Percentiles rank a stretch among this genome's conserved stretches.
Conservation (phyloP, 202 grass and related monocot species). For the Zoysia matrella region DNA sequence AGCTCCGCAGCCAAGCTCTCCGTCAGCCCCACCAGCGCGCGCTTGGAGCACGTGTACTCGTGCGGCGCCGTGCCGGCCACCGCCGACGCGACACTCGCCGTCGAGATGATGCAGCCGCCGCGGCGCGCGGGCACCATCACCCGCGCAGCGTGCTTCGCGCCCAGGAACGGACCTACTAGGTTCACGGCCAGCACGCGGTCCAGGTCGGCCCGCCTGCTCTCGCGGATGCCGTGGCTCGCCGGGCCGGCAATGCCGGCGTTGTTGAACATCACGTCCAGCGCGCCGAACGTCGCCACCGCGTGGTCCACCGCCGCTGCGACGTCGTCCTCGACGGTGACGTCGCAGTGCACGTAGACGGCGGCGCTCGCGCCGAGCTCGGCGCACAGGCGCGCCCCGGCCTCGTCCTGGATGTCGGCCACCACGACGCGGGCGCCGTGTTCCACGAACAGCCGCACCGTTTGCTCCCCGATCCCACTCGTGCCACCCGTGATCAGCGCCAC, state of each 20-base stretch:
- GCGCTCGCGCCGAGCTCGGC: neutral
- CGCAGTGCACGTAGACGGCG: conserved; percentile 41
- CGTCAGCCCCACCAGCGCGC: conserved; percentile 46
- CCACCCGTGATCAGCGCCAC: conserved; percentile 47
- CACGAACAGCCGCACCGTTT: conserved; percentile 42
- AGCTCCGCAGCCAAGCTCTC: conserved; percentile 54
- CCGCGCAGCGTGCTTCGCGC: too few relatives aligned
- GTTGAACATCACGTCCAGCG: neutral
- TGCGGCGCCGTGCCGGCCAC: conserved; percentile 40
- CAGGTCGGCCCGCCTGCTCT: neutral
- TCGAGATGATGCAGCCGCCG: conserved; percentile 50
- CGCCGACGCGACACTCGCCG: conserved; percentile 44
- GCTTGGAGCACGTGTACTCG: conserved; percentile 50
- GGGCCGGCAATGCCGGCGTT: neutral
- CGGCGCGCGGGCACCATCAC: neutral
- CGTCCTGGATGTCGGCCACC: conserved; percentile 48
- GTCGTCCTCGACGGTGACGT: conserved; percentile 4
- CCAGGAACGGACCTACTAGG: neutral
- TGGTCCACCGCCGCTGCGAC: neutral
- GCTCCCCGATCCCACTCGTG: conserved; percentile 45
- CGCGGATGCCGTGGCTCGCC: neutral
- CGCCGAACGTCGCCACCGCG: neutral
- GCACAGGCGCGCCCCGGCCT: conserved; percentile 28
- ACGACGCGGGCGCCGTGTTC: conserved; percentile 41
- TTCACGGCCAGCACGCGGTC: conserved; percentile 47